A percentile compares a stretch with the other conserved stretches of the same genome.
Conservation (phyloP, 345 rosid species). For the Adansonia digitata region DNA sequence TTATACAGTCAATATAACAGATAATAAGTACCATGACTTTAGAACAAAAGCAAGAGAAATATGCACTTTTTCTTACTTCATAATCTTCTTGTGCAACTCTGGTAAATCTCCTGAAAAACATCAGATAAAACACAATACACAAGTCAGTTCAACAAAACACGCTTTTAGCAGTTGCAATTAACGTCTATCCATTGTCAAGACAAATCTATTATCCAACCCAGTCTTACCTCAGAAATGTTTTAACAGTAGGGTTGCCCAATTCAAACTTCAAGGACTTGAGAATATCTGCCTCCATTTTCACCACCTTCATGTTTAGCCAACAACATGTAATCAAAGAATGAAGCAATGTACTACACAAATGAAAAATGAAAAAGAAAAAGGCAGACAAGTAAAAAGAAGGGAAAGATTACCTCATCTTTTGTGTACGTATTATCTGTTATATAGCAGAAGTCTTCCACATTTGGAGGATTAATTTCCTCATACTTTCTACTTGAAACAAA, state of each 20-base stretch:
- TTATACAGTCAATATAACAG: not conserved
- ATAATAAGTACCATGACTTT: not conserved
- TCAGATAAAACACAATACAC: not conserved
- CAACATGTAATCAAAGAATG: not conserved
- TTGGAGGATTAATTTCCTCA: constrained; percentile 49
- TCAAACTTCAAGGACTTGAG: constrained; percentile 59
- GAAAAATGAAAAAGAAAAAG: not conserved
- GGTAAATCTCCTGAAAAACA: constrained; percentile 49
- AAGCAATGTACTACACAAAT: not conserved
- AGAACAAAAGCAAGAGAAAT: not conserved
- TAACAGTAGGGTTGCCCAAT: constrained; percentile 63
- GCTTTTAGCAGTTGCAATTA: not conserved
- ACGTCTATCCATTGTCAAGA: not conserved
- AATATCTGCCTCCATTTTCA: constrained; percentile 75
- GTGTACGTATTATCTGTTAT: constrained; percentile 69
- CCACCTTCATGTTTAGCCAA: constrained; percentile 32
- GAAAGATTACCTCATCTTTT: constrained; percentile 37
- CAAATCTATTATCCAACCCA: not conserved
- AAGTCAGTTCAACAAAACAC: not conserved
- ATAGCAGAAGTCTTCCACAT: constrained; percentile 65
- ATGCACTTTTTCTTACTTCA: constrained; percentile 30
- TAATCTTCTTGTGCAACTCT: constrained; percentile 58
- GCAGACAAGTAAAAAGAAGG: not conserved
- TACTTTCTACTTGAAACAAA: not conserved
- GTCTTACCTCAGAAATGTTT: constrained; percentile 53